These are phyloP conservation scores for Pilobolus umbonatus DNA, from an alignment of 192 early-diverging fungal genomes.

Conservation along the genomic window DNA sequence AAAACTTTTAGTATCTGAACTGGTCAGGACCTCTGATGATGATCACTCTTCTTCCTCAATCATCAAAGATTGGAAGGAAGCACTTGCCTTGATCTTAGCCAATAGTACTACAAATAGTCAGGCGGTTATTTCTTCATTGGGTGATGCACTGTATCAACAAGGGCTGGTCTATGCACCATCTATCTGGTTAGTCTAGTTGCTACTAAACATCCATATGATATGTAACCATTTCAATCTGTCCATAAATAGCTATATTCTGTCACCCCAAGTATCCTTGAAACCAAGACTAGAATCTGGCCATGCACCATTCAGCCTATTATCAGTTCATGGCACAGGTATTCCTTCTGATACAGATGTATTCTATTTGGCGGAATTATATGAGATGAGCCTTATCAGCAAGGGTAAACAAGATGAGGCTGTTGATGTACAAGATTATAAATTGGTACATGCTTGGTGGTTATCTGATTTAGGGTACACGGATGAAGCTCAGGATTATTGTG, in stretches of 20 bases:
- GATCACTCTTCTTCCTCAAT: conserved; percentile 25
- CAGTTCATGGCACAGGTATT: conserved; percentile 10
- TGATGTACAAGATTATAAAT: conserved; percentile 88
- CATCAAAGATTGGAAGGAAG: conserved; percentile 66
- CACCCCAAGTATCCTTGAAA: conserved; percentile 48
- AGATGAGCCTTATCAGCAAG: conserved; percentile 60
- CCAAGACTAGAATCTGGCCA: not conserved
- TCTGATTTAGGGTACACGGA: conserved; percentile 72
- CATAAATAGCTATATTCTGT: conserved; percentile 56
- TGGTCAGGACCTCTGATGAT: conserved; percentile 16
- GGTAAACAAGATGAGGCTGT: conserved; percentile 65
- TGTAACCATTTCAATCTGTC: conserved; percentile 12
- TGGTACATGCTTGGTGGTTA: conserved; percentile 76
- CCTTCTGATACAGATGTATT: conserved; percentile 55
- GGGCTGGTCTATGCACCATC: conserved; percentile 63
- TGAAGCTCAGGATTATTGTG: conserved; percentile 73
- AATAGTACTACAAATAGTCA: conserved; percentile 78
- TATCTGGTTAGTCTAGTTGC: conserved; percentile 59
- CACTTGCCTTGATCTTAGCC: conserved; percentile 71
- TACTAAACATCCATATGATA: not conserved
- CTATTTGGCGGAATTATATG: conserved; percentile 80
- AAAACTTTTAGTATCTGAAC: conserved; percentile 16
- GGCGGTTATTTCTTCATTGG: conserved; percentile 66
- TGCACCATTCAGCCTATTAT: too few relatives aligned
- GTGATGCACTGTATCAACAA: conserved; percentile 62